Evolutionary conservation across 495 filamentous ascomycete species (phyloP), one percentile per base, ranked within the genome.

Genomic region (Symbiotaphrina buchneri): DNA sequence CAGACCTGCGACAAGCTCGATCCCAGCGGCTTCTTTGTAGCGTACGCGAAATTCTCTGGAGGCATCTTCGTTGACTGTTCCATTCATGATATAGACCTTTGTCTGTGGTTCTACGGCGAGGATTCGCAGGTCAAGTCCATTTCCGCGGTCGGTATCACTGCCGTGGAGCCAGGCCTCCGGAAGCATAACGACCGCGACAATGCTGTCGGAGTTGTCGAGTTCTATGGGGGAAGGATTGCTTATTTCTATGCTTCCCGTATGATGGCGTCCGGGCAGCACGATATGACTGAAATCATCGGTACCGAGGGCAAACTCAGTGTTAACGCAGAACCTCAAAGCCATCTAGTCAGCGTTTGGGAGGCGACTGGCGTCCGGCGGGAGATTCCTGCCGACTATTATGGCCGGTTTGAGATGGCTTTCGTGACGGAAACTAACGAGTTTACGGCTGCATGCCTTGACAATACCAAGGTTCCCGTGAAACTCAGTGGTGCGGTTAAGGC

Each of bases 211-310:
- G 47, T 73, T 18, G 60, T 72, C 5, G 69, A 74, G 49, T 74
- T 72, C 46, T 61, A 56, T 33, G 59, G 55, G 24, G 67, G 64
- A 10, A 55, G 59, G 39, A 59, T 74, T 22, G 68, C 66, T 4
- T 70, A 71, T 36, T 62, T 69, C 35, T 73, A 67, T 45, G 51
- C 48, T 13, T 55, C 47, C 5, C 51, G 68, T 10, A 73, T 71
- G 66, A 73, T 73, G 63, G 60, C 65, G 0, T 55, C 59, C 2
- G 69, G 69, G 1, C 69, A 73, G 47, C 57, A 70, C 37, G 69
- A 74, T 38, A 58, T 53, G 35, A 69, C 68, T 0, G 69, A 74
- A 48, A 55, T 74, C 30, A 64, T 73, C 34, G 68, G 68, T 5
- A 73, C 68, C 0, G 48, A 58, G 31, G 68, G 68, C 3, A 72